A percentile compares a stretch with the other conserved stretches of the same genome.
phyloP scores from a whole-genome alignment of 164 flowering plant genomes.

The Piper longum region DNA sequence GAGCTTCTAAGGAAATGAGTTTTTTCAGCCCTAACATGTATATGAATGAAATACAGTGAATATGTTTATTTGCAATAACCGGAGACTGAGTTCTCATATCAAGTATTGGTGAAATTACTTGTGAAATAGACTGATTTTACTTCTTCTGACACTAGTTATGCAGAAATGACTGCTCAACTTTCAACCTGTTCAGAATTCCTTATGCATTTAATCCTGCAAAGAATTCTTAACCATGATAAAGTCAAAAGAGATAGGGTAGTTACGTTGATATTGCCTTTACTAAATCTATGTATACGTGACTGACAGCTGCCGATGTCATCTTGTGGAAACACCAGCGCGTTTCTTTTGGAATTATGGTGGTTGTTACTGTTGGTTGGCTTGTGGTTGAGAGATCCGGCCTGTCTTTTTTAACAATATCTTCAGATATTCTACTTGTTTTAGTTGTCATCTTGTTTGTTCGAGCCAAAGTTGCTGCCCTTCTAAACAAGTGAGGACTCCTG shows the following conservation, averaged over 20 bases:
- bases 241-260: not conserved
- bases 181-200: too few species aligned
- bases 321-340: constrained; percentile 56
- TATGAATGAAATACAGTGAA: too few species aligned
- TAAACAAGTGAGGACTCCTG: constrained; percentile 38
- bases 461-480: constrained; percentile 50
- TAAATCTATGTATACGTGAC: not conserved
- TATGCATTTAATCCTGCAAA: too few species aligned
- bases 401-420: constrained; percentile 61
- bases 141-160: too few species aligned
- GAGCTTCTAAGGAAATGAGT: too few species aligned
- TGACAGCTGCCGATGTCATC: constrained; percentile 71
- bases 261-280: not conserved
- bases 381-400: constrained; percentile 68
- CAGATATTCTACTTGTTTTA: constrained; percentile 65
- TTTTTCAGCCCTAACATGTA: too few species aligned
- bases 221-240: too few species aligned
- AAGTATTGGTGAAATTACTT: too few species aligned
- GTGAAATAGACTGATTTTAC: too few species aligned
- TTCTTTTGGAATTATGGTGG: constrained; percentile 54
- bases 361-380: constrained; percentile 76
- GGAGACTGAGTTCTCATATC: too few species aligned
- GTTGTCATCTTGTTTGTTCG: constrained; percentile 52
- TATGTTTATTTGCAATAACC: too few species aligned
- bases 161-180: too few species aligned